Evolutionary conservation across 164 flowering plant genomes (phyloP).

Genomic region (Umbellularia californica): DNA sequence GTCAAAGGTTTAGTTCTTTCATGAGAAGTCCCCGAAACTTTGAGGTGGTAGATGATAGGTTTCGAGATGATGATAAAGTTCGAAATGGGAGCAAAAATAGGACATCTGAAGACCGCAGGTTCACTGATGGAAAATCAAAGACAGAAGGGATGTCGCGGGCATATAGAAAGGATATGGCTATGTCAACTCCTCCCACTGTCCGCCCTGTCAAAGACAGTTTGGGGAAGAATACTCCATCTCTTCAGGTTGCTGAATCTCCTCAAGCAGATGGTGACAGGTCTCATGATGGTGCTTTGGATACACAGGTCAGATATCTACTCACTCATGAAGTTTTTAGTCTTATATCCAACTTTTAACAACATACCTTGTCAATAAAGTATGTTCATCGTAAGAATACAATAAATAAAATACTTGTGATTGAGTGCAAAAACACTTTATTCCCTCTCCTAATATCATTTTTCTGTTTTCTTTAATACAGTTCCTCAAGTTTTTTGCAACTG

Average conservation of each 20-base stretch:
- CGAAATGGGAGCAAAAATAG: conserved; percentile 50
- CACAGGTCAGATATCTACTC: conserved; percentile 44
- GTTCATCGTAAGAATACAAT: no score
- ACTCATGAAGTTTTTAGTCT: neutral
- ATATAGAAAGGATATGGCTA: conserved; percentile 40
- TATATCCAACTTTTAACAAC: no score
- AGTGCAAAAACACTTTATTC: no score
- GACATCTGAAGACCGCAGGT: conserved; percentile 50
- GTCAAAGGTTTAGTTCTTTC: conserved; percentile 40
- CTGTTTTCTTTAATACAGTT: no score
- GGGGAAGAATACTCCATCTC: conserved; percentile 80
- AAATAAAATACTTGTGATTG: no score
- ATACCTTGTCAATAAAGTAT: no score
- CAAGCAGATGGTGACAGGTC: conserved; percentile 52
- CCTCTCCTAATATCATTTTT: no score
- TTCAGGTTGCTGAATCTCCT: conserved; percentile 80
- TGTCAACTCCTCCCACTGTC: conserved; percentile 69
- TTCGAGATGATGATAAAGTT: conserved; percentile 91
- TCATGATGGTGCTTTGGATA: conserved; percentile 38
- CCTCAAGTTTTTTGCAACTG: no score
- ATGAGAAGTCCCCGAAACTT: conserved; percentile 70
- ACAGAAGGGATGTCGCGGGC: conserved; percentile 69
- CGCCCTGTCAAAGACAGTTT: conserved; percentile 89
- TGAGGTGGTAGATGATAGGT: conserved; percentile 81
- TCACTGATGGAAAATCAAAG: conserved; percentile 57